Evolutionary conservation across 495 filamentous ascomycete genomes (phyloP).

Genomic region (Lophiotrema nucula): DNA sequence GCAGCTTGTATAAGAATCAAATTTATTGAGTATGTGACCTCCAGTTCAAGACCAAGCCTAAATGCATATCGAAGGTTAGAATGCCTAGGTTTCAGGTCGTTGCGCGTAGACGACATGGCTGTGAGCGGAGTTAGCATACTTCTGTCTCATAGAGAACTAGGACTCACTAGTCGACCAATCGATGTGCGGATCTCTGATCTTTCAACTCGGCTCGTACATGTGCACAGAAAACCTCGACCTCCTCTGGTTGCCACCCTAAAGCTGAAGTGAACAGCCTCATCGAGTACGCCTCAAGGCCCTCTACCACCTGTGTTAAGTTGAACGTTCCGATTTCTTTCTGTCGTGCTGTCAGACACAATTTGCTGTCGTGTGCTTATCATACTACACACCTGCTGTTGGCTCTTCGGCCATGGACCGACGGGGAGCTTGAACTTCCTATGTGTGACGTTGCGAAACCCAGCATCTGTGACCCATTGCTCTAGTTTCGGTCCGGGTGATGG

Average conservation of each 20-base stretch:
- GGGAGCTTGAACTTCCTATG: conserved; percentile 19
- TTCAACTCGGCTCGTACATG: conserved; percentile 27
- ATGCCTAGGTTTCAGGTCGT: conserved; percentile 12
- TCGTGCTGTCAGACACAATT: neutral
- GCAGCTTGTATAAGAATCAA: no score
- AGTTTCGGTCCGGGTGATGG: conserved; percentile 24
- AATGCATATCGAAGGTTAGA: no score
- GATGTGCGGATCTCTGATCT: conserved; percentile 15
- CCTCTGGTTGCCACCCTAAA: conserved; percentile 21
- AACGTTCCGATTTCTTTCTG: conserved; percentile 31
- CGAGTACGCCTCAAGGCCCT: conserved; percentile 26
- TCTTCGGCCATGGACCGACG: conserved; percentile 29
- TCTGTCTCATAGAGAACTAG: neutral
- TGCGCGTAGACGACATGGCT: conserved; percentile 25
- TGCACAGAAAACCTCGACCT: conserved; percentile 23
- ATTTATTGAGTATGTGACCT: no score
- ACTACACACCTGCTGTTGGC: conserved; percentile 14
- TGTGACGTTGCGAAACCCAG: conserved; percentile 35
- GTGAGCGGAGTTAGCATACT: neutral
- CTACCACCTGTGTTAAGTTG: conserved; percentile 21
- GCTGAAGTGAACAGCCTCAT: conserved; percentile 24
- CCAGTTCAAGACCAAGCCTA: no score
- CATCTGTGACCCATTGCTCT: conserved; percentile 27
- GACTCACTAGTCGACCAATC: conserved; percentile 25
- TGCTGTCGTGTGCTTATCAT: no score